Evolutionary conservation across 2,329 filamentous ascomycete species (phyloP), one percentile per base, ranked within the genome.

Genomic region (Epichloe typhina): DNA sequence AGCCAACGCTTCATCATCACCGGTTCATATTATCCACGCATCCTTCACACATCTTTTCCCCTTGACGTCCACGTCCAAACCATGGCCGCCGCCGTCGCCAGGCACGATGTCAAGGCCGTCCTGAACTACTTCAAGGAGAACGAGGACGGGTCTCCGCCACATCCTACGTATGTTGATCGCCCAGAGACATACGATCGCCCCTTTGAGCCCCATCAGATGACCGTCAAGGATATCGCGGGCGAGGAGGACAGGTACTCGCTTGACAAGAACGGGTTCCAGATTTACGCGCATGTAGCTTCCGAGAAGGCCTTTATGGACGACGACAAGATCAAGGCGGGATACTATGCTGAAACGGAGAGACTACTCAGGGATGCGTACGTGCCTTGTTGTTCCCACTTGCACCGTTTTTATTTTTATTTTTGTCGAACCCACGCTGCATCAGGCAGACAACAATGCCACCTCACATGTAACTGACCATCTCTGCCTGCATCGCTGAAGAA

Each of bases 301-400:
- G 67, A 70, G 58, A 67, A 66, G 53, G 61, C 66, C 31, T 71
- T 71, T 50, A 2, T 57, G 2, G 76, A 84, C 56, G 80, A 86
- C 48, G 75, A 75, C 1, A 71, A 73, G 35, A 82, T 90, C 64
- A 75, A 80, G 61, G 60, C 69, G 4, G 21, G 69, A 5, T 90
- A 89, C 66, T 90, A 90, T 64, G 76, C 82, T 0, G 85, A 89
- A 62, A 79, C 86, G 3, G 81, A 87, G 61, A 66, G 79, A 46
- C 63, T 88, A 19, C 64, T 89, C 0, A 83, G 82, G 51, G 75
- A 80, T 3, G 74, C 62, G 83, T 60, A 62, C 55, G 68, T 47
- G 12, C 36, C 21, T 15, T 3, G 7, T 19, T 35, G 8, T 39
- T 39, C 37, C 58, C n/a, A 54, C 41, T 50, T 3, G n/a, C 31